Base-by-base conservation (phyloP, 179 eudicot species). In the Amaranthus tricolor region DNA sequence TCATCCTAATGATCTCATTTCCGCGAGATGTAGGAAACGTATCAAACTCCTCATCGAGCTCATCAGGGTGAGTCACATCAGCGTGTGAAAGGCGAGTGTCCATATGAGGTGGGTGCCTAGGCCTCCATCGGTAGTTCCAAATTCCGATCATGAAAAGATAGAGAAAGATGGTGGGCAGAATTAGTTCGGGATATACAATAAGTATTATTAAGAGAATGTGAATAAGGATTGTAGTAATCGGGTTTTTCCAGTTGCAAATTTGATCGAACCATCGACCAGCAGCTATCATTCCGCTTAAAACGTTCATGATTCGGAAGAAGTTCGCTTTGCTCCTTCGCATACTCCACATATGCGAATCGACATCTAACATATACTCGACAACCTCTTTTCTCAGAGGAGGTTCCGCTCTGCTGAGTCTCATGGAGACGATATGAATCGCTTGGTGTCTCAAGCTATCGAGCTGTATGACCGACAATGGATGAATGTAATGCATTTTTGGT, bases 251-350 rank as follows among this genome's bases (percentile, higher is more conserved):
- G 48, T 81, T 81, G 56, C 91, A 86, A 13, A 92, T 66, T 48
- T 84, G 70, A 73, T 90, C 97, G 0, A 92, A 64, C 78, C 92
- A 77, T 78, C 86, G 74, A 12, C 82, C 84, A 21, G 85, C 73
- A 9, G 84, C 85, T 12, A 90, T 85, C 62, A 87, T 75, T 70
- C 93, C 85, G 19, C 89, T 81, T 0, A 92, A 31, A 14, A 92
- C 93, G 58, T 75, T 87, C 74, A 86, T 88, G 61, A 94, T 88
- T 50, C 97, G 80, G 68, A 90, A 88, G 76, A 92, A 92, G 67
- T 92, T 92, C 0, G 98, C 97, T 62, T 90, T 94, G 88, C 96
- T 92, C 74, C 92, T 90, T 68, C 98, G 79, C 97, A 92, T 92
- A 74, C 97, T 92, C 98, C 98, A 92, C 88, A 90, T 84, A 61